phyloP scores from a whole-genome alignment of 352 stramenopile genomes.

The Blastocystis sp. region DNA sequence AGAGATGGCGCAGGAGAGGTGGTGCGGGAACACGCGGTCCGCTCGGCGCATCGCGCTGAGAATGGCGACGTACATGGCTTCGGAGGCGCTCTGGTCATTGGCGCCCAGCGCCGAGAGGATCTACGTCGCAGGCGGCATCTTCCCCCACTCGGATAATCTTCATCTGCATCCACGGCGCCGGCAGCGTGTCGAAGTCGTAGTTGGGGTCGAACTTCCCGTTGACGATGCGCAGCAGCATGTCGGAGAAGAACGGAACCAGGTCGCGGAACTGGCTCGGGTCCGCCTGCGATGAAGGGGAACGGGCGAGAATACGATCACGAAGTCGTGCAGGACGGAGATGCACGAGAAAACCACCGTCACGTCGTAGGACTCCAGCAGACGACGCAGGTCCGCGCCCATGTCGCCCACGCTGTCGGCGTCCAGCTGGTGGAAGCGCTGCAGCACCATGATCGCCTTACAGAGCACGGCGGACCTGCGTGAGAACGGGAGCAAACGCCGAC shows the following conservation, averaged over 20 bases:
- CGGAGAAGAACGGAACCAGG: slow-evolving; percentile 91
- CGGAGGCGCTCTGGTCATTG: slow-evolving; percentile 78
- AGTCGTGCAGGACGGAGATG: slow-evolving; percentile 81
- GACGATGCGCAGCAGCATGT: slow-evolving; percentile 97
- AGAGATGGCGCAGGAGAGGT: slow-evolving; percentile 97
- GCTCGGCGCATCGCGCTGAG: slow-evolving; percentile 91
- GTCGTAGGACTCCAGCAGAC: slow-evolving; percentile 90
- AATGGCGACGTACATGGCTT: slow-evolving; percentile 98
- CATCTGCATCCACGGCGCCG: slow-evolving; percentile 89
- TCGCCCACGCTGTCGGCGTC: slow-evolving; percentile 79
- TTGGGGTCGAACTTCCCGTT: slow-evolving; percentile 90
- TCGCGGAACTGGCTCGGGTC: slow-evolving; percentile 88
- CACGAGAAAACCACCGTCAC: slow-evolving; percentile 90
- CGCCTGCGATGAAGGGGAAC: slow-evolving; percentile 59
- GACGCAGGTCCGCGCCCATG: slow-evolving; percentile 77
- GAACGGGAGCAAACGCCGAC: slow-evolving; percentile 64
- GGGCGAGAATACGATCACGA: slow-evolving; percentile 62
- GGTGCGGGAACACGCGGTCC: slow-evolving; percentile 84
- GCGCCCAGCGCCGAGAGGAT: slow-evolving; percentile 87
- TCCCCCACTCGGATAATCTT: slow-evolving; percentile 27
- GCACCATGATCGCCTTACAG: slow-evolving; percentile 94
- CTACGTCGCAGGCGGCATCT: slow-evolving; percentile 65
- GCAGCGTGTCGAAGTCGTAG: slow-evolving; percentile 97
- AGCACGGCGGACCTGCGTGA: slow-evolving; percentile 67
- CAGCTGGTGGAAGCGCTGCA: slow-evolving; percentile 94